Percentiles rank a stretch among this genome's conserved stretches.
These are phyloP conservation scores for Sarocladium strictum DNA, from an alignment of 2,329 filamentous ascomycete genomes.

Conservation along the genomic window DNA sequence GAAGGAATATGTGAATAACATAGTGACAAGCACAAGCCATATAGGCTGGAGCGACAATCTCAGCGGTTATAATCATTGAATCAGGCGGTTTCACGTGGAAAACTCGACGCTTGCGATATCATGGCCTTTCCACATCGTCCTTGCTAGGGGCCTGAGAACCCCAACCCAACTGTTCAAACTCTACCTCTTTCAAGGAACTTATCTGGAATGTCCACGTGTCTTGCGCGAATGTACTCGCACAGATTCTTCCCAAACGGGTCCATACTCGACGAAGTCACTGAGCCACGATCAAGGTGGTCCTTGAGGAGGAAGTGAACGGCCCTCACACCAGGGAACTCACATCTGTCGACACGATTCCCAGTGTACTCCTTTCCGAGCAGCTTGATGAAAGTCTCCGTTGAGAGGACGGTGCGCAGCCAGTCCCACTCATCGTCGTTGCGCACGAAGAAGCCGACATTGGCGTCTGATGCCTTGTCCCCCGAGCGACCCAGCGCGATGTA, in stretches of 20 bases:
- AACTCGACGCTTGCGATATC: neutral
- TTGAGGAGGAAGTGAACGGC: conserved; percentile 35
- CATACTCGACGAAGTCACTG: conserved; percentile 19
- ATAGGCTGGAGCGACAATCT: neutral
- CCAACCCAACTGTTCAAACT: conserved; percentile 11
- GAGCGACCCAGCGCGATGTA: conserved; percentile 22
- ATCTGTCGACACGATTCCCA: conserved; percentile 33
- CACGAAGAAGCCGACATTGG: conserved; percentile 38
- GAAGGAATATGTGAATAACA: neutral
- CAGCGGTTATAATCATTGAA: too few species aligned
- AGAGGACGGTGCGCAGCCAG: conserved; percentile 37
- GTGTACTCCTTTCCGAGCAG: conserved; percentile 29
- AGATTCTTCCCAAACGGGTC: conserved; percentile 28
- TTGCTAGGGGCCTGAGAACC: neutral
- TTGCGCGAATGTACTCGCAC: conserved; percentile 23
- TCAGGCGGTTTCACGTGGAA: too few species aligned
- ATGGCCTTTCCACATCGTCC: neutral
- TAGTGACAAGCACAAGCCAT: neutral
- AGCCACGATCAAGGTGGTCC: conserved; percentile 37
- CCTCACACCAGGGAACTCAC: conserved; percentile 31
- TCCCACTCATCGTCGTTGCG: conserved; percentile 35
- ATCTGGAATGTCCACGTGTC: conserved; percentile 21
- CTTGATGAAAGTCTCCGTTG: conserved; percentile 26
- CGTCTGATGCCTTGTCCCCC: conserved; percentile 34
- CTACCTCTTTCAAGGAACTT: conserved; percentile 20